Percentiles rank a stretch among this genome's conserved stretches.
Evolutionary conservation across 108 stramenopile genomes (phyloP).

Genomic region (Stephanodiscus triporus): DNA sequence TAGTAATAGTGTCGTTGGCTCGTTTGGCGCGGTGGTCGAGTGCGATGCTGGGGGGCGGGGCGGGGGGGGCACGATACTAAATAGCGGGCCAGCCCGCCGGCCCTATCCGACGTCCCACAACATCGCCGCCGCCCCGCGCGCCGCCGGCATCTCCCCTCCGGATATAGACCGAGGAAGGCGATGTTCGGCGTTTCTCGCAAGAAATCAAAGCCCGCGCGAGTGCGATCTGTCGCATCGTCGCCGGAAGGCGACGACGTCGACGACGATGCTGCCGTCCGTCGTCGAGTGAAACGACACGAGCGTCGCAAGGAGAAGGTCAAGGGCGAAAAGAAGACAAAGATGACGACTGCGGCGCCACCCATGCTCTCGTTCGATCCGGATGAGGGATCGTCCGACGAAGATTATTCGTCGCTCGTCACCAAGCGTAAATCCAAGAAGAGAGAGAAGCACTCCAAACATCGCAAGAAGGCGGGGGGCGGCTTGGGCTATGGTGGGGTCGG

Average conservation of each 20-base stretch:
- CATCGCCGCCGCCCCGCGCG: no score
- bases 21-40: no score
- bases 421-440: conserved; percentile 12
- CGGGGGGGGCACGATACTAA: no score
- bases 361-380: conserved; percentile 52
- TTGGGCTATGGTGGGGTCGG: conserved; percentile 30
- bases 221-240: conserved; percentile 6
- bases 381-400: conserved; percentile 16
- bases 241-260: conserved; percentile 20
- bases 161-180: no score
- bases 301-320: conserved; percentile 10
- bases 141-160: no score
- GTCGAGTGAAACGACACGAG: conserved; percentile 4
- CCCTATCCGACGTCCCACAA: no score
- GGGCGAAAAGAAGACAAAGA: conserved; percentile 6
- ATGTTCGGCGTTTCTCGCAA: conserved; percentile 53
- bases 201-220: conserved; percentile 11
- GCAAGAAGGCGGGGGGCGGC: conserved; percentile 22
- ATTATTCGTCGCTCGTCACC: conserved; percentile 7
- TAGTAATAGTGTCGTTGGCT: no score
- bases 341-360: conserved; percentile 2
- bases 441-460: conserved; percentile 44
- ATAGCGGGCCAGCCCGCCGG: no score
- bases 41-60: no score
- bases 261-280: conserved; percentile 13